Evolutionary conservation across 257 asterid species (phyloP).

Genomic region (Lantana camara): DNA sequence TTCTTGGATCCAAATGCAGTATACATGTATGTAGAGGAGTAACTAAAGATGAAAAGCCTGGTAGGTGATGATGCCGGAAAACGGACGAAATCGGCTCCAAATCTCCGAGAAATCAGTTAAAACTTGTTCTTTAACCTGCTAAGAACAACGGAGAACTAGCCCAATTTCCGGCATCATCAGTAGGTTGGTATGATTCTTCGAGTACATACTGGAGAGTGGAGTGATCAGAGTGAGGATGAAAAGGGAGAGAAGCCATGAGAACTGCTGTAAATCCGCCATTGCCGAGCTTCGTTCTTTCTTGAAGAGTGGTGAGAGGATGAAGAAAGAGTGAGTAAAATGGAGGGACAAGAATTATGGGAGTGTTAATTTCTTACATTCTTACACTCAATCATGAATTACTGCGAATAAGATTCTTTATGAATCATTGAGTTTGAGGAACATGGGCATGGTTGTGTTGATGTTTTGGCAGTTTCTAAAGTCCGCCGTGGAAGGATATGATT

Average conservation of each 20-base stretch:
- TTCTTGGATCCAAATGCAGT: no score
- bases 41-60: no score
- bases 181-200: no score
- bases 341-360: background rate
- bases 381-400: background rate
- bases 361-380: background rate
- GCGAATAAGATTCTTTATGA: background rate
- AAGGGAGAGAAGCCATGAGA: constrained; percentile 28
- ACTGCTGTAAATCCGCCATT: constrained; percentile 34
- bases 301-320: background rate
- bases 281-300: constrained; percentile 16
- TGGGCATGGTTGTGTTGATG: background rate
- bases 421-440: background rate
- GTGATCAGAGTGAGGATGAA: constrained; percentile 33
- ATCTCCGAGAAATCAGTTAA: no score
- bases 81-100: no score
- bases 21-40: no score
- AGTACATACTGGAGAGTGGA: constrained; percentile 43
- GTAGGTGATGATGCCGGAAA: no score
- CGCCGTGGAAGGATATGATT: background rate
- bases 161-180: no score
- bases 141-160: no score
- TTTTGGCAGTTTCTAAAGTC: background rate
- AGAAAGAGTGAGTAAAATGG: background rate
- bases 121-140: no score